Conservation (phyloP, 2,329 filamentous ascomycete genomes). For the Fusarium incarnatum region DNA sequence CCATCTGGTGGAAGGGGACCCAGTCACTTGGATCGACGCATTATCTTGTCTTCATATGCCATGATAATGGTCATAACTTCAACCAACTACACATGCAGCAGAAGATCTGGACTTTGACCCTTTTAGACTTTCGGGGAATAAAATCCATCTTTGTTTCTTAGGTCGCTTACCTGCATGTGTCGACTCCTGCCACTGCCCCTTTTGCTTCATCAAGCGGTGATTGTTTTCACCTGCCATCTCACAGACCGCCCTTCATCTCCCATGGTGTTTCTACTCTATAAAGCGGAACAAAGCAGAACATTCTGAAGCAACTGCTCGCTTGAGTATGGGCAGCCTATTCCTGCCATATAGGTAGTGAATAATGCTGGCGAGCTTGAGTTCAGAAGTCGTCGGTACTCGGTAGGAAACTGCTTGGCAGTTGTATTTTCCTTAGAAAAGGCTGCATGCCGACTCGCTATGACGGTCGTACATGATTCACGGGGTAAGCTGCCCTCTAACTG, state of each 20-base stretch:
- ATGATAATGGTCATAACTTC: neutral
- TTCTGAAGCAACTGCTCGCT: conserved; percentile 14
- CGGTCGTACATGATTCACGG: conserved; percentile 1
- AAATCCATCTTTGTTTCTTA: neutral
- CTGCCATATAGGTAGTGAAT: neutral
- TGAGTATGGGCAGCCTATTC: conserved; percentile 22
- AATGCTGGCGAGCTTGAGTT: neutral
- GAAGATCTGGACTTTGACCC: neutral
- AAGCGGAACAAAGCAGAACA: conserved; percentile 16
- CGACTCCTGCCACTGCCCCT: neutral
- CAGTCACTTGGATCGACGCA: neutral
- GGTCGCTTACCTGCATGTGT: conserved; percentile 27
- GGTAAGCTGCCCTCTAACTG: neutral
- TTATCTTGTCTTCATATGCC: conserved; percentile 11
- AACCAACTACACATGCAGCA: neutral
- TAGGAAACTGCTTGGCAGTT: neutral
- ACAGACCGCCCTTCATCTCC: conserved; percentile 33
- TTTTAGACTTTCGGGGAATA: neutral
- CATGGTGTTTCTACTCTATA: neutral
- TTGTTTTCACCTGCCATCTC: conserved; percentile 25
- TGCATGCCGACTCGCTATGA: neutral
- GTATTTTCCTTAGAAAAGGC: neutral
- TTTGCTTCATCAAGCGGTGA: conserved; percentile 22
- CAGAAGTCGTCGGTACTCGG: conserved; percentile 6
- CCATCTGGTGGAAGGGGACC: conserved; percentile 3